A percentile compares a stretch with the other conserved stretches of the same genome.
These are phyloP conservation scores for Pseudocercospora crystallina DNA, from an alignment of 2,329 filamentous ascomycete species.

Conservation along the genomic window DNA sequence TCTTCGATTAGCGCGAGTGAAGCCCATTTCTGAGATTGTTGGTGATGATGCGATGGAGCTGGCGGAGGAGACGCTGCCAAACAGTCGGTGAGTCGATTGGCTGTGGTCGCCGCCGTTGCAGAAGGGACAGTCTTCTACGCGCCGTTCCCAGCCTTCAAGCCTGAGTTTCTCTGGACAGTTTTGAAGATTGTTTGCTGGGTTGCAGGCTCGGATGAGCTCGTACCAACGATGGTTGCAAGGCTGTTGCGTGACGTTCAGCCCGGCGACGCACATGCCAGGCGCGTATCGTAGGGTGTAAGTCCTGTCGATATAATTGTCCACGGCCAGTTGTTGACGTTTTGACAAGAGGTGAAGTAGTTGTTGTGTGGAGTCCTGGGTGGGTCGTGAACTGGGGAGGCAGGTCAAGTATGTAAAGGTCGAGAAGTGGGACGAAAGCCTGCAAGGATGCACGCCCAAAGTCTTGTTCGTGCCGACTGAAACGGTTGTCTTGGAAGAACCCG, in stretches of 20 bases:
- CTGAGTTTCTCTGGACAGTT: slow-evolving; percentile 48
- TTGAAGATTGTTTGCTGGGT: slow-evolving; percentile 44
- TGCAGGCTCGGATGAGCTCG: slow-evolving; percentile 47
- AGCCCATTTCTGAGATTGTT: slow-evolving; percentile 18
- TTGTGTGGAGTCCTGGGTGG: background rate
- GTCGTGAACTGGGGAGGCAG: slow-evolving; percentile 3
- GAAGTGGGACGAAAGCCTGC: slow-evolving; percentile 1
- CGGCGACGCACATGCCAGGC: slow-evolving; percentile 49
- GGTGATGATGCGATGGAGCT: slow-evolving; percentile 31
- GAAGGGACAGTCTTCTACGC: slow-evolving; percentile 49
- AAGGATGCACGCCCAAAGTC: background rate
- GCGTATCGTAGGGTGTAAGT: background rate
- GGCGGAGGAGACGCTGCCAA: slow-evolving; percentile 47
- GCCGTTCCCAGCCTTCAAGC: slow-evolving; percentile 52
- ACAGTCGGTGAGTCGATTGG: slow-evolving; percentile 47
- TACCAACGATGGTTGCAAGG: slow-evolving; percentile 53
- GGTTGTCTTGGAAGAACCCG: background rate
- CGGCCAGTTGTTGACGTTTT: background rate
- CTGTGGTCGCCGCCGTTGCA: slow-evolving; percentile 40
- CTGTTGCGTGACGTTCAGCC: slow-evolving; percentile 49
- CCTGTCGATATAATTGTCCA: background rate
- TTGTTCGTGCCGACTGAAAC: background rate
- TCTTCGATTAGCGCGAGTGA: slow-evolving; percentile 21
- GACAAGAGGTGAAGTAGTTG: background rate
- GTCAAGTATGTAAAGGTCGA: background rate